Evolutionary conservation across 2,329 filamentous ascomycete species (phyloP), one percentile per base, ranked within the genome.

Genomic region (Aquanectria penicillioides): DNA sequence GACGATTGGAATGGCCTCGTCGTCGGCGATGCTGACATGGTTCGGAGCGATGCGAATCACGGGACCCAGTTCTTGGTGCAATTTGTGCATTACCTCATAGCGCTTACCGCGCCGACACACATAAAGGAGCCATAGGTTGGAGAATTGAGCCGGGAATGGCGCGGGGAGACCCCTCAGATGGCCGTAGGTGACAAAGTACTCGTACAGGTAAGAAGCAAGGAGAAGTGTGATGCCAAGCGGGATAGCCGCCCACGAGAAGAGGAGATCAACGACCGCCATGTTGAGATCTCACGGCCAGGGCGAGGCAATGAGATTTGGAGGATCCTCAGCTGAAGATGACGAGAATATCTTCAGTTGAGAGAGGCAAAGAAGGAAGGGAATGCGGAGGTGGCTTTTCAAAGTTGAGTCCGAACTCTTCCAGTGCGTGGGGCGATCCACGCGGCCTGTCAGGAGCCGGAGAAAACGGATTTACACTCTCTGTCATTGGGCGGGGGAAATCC

Each of bases 41-140:
- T 93, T 87, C 1, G 94, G 94, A 70, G 93, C 90, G 64, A 97
- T 90, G 29, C 93, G 85, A 18, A 97, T 89, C 2, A 97, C 77
- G n/a, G 88, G 89, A 4, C 93, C 93, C 37, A 90, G 80, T 69
- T 88, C 89, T 79, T 90, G 85, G 76, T 97, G 93, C 7, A 86
- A 81, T 29, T 87, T 76, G 68, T 97, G 83, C n/a, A 97, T 88
- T 3, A 81, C 79, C 23, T 77, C 66, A 70, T 86, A 92, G 9
- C 90, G 82, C 43, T 82, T 81, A 2, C 93, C 93, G 4, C 84
- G 81, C 2, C 94, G 87, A 50, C 80, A 80, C 11, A 88, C 83
- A 8, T 81, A 78, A 46, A 97, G 75, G 18, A 97, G 84, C 94
- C 94, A 97, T 23, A 96, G 77, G 67, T 93, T 93, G 25, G 88